Conservation (phyloP, 2,329 filamentous ascomycete genomes). For the Aspergillus sclerotialis region DNA sequence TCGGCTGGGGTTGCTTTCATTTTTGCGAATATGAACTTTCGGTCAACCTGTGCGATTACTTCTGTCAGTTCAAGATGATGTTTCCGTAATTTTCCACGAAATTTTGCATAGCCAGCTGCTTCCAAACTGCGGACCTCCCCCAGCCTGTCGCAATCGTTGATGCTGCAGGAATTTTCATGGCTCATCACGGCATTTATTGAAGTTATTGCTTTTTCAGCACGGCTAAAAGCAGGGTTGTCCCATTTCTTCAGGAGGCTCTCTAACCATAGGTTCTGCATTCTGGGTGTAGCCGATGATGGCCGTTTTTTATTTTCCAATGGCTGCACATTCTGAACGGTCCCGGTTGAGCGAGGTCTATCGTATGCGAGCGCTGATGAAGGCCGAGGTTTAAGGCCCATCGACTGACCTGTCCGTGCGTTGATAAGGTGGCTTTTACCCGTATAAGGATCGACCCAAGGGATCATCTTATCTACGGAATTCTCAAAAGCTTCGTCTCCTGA, state of each 20-base stretch:
- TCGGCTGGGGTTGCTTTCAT: constrained; percentile 29
- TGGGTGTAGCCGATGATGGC: constrained; percentile 11
- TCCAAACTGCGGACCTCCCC: constrained; percentile 16
- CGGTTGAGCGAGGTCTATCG: constrained; percentile 12
- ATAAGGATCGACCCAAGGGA: constrained; percentile 54
- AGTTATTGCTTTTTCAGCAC: constrained; percentile 37
- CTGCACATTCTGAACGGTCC: constrained; percentile 6
- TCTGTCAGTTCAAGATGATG: constrained; percentile 52
- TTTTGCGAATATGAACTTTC: constrained; percentile 76
- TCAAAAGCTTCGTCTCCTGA: neutral
- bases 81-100: constrained; percentile 51
- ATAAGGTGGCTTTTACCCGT: constrained; percentile 36
- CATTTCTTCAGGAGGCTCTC: constrained; percentile 56
- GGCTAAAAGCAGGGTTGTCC: constrained; percentile 70
- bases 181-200: constrained; percentile 22
- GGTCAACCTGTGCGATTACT: constrained; percentile 76
- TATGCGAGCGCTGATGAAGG: constrained; percentile 4
- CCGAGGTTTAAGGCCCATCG: constrained; percentile 10
- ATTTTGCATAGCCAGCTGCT: constrained; percentile 19
- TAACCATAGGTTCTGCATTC: constrained; percentile 47
- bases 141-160: constrained; percentile 13
- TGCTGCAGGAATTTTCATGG: constrained; percentile 5
- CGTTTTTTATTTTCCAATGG: constrained; percentile 5
- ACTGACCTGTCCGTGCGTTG: constrained; percentile 30
- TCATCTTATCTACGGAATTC: constrained; percentile 11